Percentiles rank a stretch among this genome's conserved stretches.
Conservation (phyloP, 148 eudicot species). For the Chenopodium album region DNA sequence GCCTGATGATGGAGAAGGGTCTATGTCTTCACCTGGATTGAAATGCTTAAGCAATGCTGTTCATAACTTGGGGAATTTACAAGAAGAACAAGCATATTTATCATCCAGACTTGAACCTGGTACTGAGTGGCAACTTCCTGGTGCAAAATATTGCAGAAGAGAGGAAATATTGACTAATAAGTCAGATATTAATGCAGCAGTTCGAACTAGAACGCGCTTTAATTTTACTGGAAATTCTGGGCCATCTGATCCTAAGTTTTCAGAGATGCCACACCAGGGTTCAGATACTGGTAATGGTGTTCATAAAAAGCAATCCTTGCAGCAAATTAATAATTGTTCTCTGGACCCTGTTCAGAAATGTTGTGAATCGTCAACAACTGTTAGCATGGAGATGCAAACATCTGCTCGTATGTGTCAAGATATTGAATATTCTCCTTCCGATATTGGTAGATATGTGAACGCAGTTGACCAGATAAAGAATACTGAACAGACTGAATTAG, state of each 20-base stretch:
- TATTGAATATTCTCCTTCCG: slow-evolving; percentile 20
- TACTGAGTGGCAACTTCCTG: slow-evolving; percentile 20
- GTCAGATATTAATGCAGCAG: slow-evolving; percentile 17
- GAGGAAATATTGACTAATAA: slow-evolving; percentile 19
- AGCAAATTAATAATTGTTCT: slow-evolving; percentile 17
- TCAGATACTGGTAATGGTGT: slow-evolving; percentile 18
- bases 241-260: slow-evolving; percentile 17
- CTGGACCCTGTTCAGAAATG: slow-evolving; percentile 14
- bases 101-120: slow-evolving; percentile 27
- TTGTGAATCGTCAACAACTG: slow-evolving; percentile 10
- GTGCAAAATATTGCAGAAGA: slow-evolving; percentile 22
- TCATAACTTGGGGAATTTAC: slow-evolving; percentile 13
- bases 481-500: slow-evolving; percentile 26
- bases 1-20: slow-evolving; percentile 22
- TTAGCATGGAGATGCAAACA: slow-evolving; percentile 21
- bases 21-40: slow-evolving; percentile 9
- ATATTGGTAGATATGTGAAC: slow-evolving; percentile 17
- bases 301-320: slow-evolving; percentile 15
- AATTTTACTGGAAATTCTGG: slow-evolving; percentile 12
- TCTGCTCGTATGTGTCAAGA: slow-evolving; percentile 23
- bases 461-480: slow-evolving; percentile 22
- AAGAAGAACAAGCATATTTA: slow-evolving; percentile 17
- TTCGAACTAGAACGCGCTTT: slow-evolving; percentile 17
- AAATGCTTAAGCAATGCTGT: slow-evolving; percentile 8
- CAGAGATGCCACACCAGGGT: slow-evolving; percentile 15